Conservation (phyloP, 1,284 basidiomycete genomes). For the Cutaneotrichosporon cyanovorans region DNA sequence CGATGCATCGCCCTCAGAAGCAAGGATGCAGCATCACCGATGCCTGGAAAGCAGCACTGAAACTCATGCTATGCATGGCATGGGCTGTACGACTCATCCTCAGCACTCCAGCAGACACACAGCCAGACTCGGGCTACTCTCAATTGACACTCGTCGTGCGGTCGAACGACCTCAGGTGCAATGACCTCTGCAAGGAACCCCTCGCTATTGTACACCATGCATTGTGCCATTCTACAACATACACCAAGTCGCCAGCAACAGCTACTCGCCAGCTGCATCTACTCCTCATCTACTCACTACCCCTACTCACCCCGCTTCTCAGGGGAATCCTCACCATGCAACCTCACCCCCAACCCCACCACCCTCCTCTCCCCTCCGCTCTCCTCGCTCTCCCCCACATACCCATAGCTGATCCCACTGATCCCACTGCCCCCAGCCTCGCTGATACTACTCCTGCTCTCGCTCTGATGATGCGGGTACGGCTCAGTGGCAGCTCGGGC, state of each 20-base stretch:
- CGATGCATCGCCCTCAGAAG: too few species aligned
- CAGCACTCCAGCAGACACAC: too few species aligned
- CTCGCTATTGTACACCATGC: not conserved
- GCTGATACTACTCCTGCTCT: not conserved
- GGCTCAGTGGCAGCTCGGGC: not conserved
- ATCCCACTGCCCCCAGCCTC: not conserved
- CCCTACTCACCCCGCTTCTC: not conserved
- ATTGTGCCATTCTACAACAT: constrained; percentile 1
- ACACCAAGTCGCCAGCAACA: not conserved
- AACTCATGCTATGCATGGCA: too few species aligned
- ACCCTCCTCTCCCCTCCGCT: not conserved
- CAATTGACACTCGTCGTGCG: too few species aligned
- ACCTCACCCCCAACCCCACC: not conserved
- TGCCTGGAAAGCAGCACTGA: too few species aligned
- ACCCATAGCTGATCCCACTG: too few species aligned
- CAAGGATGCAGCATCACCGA: too few species aligned
- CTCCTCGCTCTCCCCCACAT: not conserved
- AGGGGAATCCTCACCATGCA: not conserved
- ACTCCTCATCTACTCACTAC: too few species aligned
- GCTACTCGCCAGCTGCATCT: not conserved
- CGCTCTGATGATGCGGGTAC: not conserved
- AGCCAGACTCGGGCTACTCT: too few species aligned
- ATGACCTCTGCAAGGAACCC: too few species aligned
- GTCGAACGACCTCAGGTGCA: too few species aligned
- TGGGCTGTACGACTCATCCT: too few species aligned